phyloP scores from a whole-genome alignment of 2,329 filamentous ascomycete genomes.

The Colletotrichum liaoningense region DNA sequence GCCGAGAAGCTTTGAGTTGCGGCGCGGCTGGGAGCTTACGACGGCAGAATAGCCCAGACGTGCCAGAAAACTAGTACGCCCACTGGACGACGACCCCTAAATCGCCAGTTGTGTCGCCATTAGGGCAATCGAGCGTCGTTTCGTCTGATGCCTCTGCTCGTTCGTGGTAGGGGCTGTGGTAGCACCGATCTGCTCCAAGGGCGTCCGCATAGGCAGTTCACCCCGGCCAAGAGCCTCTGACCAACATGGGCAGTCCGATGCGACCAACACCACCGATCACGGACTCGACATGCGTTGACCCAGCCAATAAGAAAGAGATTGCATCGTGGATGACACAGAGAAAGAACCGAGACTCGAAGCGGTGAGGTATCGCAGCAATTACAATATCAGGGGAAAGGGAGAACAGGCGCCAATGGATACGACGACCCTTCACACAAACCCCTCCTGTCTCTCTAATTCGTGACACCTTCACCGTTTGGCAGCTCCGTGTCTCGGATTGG shows the following conservation, averaged over 20 bases:
- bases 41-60: neutral
- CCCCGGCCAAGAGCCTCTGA: neutral
- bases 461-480: neutral
- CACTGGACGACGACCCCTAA: neutral
- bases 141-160: constrained; percentile 19
- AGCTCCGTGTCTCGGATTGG: constrained; percentile 20
- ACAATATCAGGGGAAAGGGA: neutral
- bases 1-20: neutral
- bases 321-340: neutral
- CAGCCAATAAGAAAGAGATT: neutral
- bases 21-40: neutral
- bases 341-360: neutral
- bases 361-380: constrained; percentile 5
- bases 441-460: neutral
- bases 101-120: neutral
- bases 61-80: neutral
- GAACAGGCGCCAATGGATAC: neutral
- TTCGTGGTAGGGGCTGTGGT: constrained; percentile 4
- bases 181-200: constrained; percentile 11
- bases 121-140: constrained; percentile 13
- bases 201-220: neutral
- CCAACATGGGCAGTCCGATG: constrained; percentile 21
- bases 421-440: neutral
- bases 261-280: constrained; percentile 1
- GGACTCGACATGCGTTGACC: neutral